Base-by-base conservation (phyloP, 495 filamentous ascomycete genomes). In the Annulohypoxylon stygium region DNA sequence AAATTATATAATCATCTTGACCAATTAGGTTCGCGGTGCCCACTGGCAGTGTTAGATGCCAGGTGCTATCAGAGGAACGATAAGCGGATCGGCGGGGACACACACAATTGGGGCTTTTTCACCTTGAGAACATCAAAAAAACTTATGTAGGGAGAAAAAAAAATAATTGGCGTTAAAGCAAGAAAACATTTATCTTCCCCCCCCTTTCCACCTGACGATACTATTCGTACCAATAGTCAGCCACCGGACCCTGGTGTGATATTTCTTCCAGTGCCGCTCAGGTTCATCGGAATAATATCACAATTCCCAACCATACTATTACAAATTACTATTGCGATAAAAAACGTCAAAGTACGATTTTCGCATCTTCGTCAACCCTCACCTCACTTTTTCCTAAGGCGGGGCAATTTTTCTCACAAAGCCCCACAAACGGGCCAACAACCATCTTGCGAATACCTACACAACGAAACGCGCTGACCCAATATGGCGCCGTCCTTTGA, bases 401-500 rank as follows among this genome's bases (percentile, higher is more conserved):
- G 81, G 81, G 77, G 73, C 79, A 71, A 20, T 71, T 79, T 78
- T 70, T 75, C 67, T 65, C 67, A 45, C 39, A 30, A 50, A 36
- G 58, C 68, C 69, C 64, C 69, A 74, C 69, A 30, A 14, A 26
- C 36, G 14, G 45, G n/a, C 12, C 37, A 20, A 43, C 8, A 41
- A 2, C 36, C 37, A 41, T 43, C 23, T 51, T 51, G 20, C 48
- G 50, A 54, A 54, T 23, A 59, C 63, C 20, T 53, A 64, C 55
- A 36, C 14, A 67, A 30, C 55, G 33, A 47, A 51, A 61, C 43
- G 61, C 45, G 37, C 36, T 57, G 67, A 76, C 77, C 81, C 83
- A 86, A 80, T 79, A 89, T 89, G 87, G 86, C 86, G 83, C 86
- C 87, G 67, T 86, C 86, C 39, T 89, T 88, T 74, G 87, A 89